These are phyloP conservation scores for Lachancea thermotolerans DNA, from an alignment of 805 yeast species.

Conservation along the genomic window DNA sequence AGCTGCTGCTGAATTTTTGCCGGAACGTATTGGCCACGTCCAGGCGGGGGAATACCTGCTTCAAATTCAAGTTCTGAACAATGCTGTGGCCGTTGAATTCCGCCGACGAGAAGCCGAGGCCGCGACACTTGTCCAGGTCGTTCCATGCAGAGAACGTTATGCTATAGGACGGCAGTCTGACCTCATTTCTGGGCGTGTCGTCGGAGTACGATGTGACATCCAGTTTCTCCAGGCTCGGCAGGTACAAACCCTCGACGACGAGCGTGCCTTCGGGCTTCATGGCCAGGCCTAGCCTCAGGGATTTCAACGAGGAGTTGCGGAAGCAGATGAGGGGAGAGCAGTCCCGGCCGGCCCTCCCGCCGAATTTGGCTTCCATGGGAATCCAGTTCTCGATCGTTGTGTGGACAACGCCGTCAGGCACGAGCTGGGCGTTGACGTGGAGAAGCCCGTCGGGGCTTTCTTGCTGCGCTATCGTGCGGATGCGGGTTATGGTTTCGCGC, in stretches of 20 bases:
- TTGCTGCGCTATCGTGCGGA: constrained; percentile 15
- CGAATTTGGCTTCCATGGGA: constrained; percentile 9
- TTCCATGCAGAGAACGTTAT: constrained; percentile 23
- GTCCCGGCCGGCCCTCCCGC: not conserved
- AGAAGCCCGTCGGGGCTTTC: constrained; percentile 23
- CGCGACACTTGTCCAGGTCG: constrained; percentile 13
- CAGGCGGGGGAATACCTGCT: not conserved
- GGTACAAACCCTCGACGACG: constrained; percentile 20
- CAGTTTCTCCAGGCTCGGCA: constrained; percentile 14
- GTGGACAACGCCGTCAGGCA: constrained; percentile 19
- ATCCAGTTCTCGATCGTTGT: constrained; percentile 23
- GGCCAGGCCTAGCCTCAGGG: constrained; percentile 14
- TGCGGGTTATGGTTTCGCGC: not conserved
- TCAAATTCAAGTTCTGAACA: not conserved
- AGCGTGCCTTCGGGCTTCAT: constrained; percentile 9
- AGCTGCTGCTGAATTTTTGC: too few species aligned
- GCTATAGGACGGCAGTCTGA: constrained; percentile 14
- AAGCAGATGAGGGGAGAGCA: constrained; percentile 18
- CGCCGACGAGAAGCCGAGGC: too few species aligned
- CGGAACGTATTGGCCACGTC: not conserved
- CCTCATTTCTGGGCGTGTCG: not conserved
- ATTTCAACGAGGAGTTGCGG: constrained; percentile 14
- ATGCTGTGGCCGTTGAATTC: not conserved
- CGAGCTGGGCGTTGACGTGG: constrained; percentile 18
- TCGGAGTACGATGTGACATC: constrained; percentile 6